Base-by-base conservation (phyloP, 768 basidiomycete genomes). In the Macrolepiota fuliginosa region DNA sequence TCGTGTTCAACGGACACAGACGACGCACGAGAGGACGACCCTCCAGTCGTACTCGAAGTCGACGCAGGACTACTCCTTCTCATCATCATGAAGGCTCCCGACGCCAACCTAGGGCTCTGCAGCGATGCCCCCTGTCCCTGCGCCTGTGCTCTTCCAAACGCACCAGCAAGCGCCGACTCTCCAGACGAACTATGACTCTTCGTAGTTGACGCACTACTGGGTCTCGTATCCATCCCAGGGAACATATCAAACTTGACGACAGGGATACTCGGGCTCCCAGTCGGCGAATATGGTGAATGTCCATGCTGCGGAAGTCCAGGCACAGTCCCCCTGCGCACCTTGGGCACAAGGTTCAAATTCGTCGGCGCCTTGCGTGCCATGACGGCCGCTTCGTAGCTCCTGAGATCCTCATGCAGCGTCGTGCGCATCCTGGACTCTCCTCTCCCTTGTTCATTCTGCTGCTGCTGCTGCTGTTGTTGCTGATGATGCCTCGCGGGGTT, bases 381-480 rank as follows among this genome's bases (percentile, higher is more conserved):
- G 15, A 92, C 85, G 3, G 91, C 91, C 45, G 88, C 88, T 68
- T 91, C 88, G 61, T 92, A 92, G 60, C 83, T 83, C 62, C 81
- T 76, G 63, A 92, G 64, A 66, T 92, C 90, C 13, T 92, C 79
- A 56, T 83, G 79, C 46, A 78, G 56, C 29, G 80, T 81, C 57
- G 76, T 74, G 19, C 78, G 74, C 71, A 72, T 69, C 45, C 71
- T 78, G 54, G 72, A 69, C 58, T 70, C 63, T 32, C 62, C 65
- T 61, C 59, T 63, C 32, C 40, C 61, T 25, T 53, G 63, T 6
- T 54, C 67, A 54, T 57, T 68, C 63, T 59, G 55, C 29, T 52
- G 62, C 27, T 59, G 60, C 29, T 63, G 63, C 15, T 60, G 65
- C n/a, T 66, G 68, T 29, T 70, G 66, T 24, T 49, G 64, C n/a